Conservation (phyloP, 805 yeast genomes). For the Myxozyma vanderwaltii region DNA sequence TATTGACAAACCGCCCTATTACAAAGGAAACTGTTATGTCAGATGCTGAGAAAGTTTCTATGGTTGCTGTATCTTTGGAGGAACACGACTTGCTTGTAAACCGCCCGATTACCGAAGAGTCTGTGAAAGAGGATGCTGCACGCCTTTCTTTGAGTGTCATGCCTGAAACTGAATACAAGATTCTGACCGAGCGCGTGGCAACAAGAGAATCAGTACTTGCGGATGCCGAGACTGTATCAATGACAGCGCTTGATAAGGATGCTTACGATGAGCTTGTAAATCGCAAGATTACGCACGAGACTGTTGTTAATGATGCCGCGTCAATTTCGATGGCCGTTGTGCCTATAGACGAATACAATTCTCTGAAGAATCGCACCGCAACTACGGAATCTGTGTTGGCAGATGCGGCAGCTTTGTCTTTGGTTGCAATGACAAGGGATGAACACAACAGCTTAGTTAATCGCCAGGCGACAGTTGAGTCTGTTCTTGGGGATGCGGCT, state of each 20-base stretch:
- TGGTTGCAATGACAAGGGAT: conserved; percentile 34
- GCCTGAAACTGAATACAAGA: background rate
- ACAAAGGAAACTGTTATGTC: conserved; percentile 14
- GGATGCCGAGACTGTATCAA: conserved; percentile 5
- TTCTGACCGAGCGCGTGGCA: conserved; percentile 4
- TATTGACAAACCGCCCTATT: background rate
- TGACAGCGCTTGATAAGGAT: background rate
- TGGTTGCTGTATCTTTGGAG: conserved; percentile 1
- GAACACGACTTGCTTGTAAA: background rate
- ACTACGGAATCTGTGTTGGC: conserved; percentile 9
- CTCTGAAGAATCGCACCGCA: conserved; percentile 11
- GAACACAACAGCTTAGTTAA: conserved; percentile 30
- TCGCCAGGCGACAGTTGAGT: conserved; percentile 1
- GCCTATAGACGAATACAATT: conserved; percentile 37
- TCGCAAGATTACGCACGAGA: conserved; percentile 7
- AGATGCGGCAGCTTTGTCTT: conserved; percentile 4
- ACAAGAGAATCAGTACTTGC: conserved; percentile 1
- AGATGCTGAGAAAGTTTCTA: conserved; percentile 26
- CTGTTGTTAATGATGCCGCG: conserved; percentile 14
- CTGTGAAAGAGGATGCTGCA: conserved; percentile 4
- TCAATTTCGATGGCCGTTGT: conserved; percentile 13
- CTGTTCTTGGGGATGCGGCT: conserved; percentile 27
- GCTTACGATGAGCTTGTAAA: background rate
- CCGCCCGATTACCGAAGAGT: background rate
- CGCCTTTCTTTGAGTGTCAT: conserved; percentile 19